phyloP scores from a whole-genome alignment of 345 rosid genomes.

The Noccaea bulbosa region DNA sequence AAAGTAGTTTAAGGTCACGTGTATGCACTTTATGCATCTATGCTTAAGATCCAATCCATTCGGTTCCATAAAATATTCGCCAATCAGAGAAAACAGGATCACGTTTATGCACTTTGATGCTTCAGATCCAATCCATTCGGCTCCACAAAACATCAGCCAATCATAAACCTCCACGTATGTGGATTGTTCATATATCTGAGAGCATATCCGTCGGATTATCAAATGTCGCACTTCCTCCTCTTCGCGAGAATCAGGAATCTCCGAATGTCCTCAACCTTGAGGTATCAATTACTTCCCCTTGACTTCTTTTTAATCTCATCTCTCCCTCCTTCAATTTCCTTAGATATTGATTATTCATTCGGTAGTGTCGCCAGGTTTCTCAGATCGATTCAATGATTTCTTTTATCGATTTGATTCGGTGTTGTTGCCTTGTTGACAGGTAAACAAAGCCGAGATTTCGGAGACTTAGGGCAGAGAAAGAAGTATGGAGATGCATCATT shows the following conservation, averaged over 20 bases:
- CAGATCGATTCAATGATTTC: background rate
- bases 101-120: too few relatives aligned
- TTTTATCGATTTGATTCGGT: too few relatives aligned
- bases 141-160: background rate
- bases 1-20: too few relatives aligned
- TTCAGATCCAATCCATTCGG: constrained; percentile 24
- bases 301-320: background rate
- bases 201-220: background rate
- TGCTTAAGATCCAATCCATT: too few relatives aligned
- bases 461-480: background rate
- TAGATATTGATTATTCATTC: background rate
- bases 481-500: constrained; percentile 32
- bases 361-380: too few relatives aligned
- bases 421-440: too few relatives aligned
- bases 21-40: too few relatives aligned
- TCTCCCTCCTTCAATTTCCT: too few relatives aligned
- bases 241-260: too few relatives aligned
- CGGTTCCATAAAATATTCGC: too few relatives aligned
- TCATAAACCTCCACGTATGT: constrained; percentile 22
- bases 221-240: background rate
- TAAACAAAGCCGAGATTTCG: constrained; percentile 1
- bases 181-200: background rate
- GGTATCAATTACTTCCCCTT: background rate
- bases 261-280: background rate
- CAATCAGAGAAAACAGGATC: too few relatives aligned